Base-by-base conservation (phyloP, 176 grass and related monocot genomes). In the Melocanna baccifera region DNA sequence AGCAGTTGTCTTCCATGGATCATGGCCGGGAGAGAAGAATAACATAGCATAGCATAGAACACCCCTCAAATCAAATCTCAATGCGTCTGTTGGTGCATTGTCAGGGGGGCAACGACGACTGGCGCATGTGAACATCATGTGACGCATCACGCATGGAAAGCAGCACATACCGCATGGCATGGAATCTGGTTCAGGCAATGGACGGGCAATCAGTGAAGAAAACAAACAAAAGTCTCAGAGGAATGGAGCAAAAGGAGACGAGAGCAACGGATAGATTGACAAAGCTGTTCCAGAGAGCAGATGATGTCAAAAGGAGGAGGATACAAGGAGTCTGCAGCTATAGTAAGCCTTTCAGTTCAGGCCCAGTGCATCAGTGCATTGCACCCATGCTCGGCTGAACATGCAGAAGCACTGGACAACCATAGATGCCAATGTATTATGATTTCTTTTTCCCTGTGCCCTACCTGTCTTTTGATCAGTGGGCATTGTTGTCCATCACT, bases 161-260 rank as follows among this genome's bases (percentile, higher is more conserved):
- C 64, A 57, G 64, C 32, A 42, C 1, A 18, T 29, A 20, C 61
- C 23, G 42, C 43, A 66, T 66, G 43, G 28, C 15, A 50, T 51
- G 82, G 82, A 77, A 77, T 85, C 47, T 55, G 83, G 43, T 77
- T 45, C 72, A 77, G 61, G 59, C n/a, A 71, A 82, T 15, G 43
- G 42, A 82, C 10, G 46, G 12, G 13, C 56, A n/a, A 77, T 77
- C 53, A 46, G 41, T 1, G 57, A 19, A 81, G 9, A 52, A 9
- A 29, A 42, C 15, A 30, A 14, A 39, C 52, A 48, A 59, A 34
- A 15, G 40, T 9, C 6, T 55, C 18, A 15, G 41, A 15, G 36
- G 57, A 62, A 58, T 11, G 77, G 53, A 83, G 62, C 72, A 19
- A 12, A 46, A 42, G 66, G 63, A 28, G 39, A 78, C 75, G 58